These are phyloP conservation scores for Ajuga chamaepitys DNA, from an alignment of 257 asterid species.

Conservation along the genomic window DNA sequence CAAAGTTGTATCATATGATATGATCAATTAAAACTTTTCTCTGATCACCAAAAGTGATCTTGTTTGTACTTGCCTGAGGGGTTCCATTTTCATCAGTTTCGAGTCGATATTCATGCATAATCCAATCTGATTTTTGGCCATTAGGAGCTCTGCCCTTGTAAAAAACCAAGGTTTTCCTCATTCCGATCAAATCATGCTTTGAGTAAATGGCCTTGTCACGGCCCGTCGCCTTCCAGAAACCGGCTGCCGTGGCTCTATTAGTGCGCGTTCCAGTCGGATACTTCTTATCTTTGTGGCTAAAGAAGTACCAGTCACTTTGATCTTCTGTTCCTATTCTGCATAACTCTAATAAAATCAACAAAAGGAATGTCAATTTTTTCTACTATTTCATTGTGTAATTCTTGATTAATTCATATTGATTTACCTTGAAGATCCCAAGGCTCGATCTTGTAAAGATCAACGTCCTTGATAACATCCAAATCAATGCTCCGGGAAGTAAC, in stretches of 20 bases:
- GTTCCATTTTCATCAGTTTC: slow-evolving; percentile 73
- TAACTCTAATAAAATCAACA: slow-evolving; percentile 35
- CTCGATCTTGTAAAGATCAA: slow-evolving; percentile 88
- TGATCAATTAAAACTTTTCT: too few species aligned
- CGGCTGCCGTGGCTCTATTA: slow-evolving; percentile 85
- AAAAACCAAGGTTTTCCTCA: slow-evolving; percentile 86
- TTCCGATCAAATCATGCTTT: slow-evolving; percentile 68
- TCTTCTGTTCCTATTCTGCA: slow-evolving; percentile 90
- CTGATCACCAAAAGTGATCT: too few species aligned
- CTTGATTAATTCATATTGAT: background rate
- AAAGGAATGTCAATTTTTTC: background rate
- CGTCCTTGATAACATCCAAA: slow-evolving; percentile 76
- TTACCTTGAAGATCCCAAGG: slow-evolving; percentile 98
- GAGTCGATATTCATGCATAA: slow-evolving; percentile 90
- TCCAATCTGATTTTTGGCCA: slow-evolving; percentile 92
- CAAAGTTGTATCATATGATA: too few species aligned
- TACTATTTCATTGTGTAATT: background rate
- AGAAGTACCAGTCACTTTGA: slow-evolving; percentile 80
- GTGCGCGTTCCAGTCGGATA: slow-evolving; percentile 92
- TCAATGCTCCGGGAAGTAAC: slow-evolving; percentile 48
- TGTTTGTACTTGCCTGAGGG: slow-evolving; percentile 53
- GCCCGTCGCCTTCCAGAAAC: slow-evolving; percentile 96
- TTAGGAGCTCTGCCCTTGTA: slow-evolving; percentile 91
- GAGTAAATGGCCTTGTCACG: slow-evolving; percentile 86
- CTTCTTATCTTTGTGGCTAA: slow-evolving; percentile 93